Percentiles rank a stretch among this genome's conserved stretches.
phyloP scores from a whole-genome alignment of 495 filamentous ascomycete species.

The Penicillium silybi region DNA sequence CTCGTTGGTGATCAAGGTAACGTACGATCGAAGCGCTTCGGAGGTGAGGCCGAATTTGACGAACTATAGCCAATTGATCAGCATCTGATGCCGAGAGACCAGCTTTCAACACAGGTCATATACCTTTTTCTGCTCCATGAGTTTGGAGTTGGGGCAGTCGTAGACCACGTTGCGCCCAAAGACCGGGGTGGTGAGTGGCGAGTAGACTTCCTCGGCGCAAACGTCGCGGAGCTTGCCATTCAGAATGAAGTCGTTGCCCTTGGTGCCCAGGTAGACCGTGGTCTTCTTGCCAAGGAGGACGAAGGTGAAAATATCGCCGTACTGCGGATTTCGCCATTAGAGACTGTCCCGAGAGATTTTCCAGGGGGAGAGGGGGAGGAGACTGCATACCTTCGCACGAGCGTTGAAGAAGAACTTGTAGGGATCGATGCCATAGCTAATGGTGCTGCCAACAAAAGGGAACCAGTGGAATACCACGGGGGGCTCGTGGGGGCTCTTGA shows the following conservation, averaged over 20 bases:
- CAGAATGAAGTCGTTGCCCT: slow-evolving; percentile 61
- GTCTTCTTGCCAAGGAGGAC: slow-evolving; percentile 60
- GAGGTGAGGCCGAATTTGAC: slow-evolving; percentile 63
- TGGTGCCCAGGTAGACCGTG: slow-evolving; percentile 57
- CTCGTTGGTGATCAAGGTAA: slow-evolving; percentile 52
- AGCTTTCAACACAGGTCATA: background rate
- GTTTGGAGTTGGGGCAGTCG: slow-evolving; percentile 61
- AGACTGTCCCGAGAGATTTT: background rate
- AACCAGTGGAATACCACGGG: slow-evolving; percentile 65
- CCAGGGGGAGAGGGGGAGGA: background rate
- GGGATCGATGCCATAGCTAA: slow-evolving; percentile 62
- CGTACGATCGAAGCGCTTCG: slow-evolving; percentile 60
- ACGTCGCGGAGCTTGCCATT: slow-evolving; percentile 60
- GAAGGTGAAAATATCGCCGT: slow-evolving; percentile 65
- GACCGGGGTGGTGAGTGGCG: slow-evolving; percentile 56
- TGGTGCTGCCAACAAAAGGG: slow-evolving; percentile 59
- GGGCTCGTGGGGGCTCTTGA: slow-evolving; percentile 60
- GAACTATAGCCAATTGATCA: slow-evolving; percentile 38
- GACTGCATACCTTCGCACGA: slow-evolving; percentile 46
- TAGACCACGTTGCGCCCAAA: slow-evolving; percentile 64
- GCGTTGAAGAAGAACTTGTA: slow-evolving; percentile 57
- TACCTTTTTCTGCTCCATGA: slow-evolving; percentile 70
- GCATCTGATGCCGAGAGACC: background rate
- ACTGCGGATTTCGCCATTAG: slow-evolving; percentile 33
- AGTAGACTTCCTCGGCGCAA: slow-evolving; percentile 63